These are phyloP conservation scores for Arabidopsis lyrata DNA, from an alignment of 441 rosid species.

Conservation along the genomic window DNA sequence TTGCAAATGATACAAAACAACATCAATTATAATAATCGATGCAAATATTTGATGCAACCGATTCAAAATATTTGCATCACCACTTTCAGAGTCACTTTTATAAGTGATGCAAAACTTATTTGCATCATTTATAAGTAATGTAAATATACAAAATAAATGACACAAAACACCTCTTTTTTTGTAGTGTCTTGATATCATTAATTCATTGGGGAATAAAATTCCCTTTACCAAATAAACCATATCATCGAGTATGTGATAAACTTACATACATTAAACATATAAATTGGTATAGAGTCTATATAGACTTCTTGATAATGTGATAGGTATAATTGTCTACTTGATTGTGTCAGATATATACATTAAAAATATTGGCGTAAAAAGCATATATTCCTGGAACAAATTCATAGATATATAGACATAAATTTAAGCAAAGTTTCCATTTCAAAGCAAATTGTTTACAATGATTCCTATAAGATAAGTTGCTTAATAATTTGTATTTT, in stretches of 20 bases:
- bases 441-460: background rate
- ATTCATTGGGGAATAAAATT: background rate
- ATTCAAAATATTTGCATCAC: no score
- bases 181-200: slow-evolving; percentile 5
- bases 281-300: background rate
- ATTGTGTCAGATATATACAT: background rate
- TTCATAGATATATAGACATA: background rate
- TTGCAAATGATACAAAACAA: no score
- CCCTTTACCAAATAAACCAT: background rate
- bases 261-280: background rate
- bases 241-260: background rate
- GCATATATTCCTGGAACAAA: background rate
- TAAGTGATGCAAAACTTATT: no score
- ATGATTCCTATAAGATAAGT: background rate
- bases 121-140: no score
- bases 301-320: background rate
- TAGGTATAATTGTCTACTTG: background rate
- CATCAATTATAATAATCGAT: no score
- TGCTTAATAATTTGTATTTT: background rate
- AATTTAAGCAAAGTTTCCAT: background rate
- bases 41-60: no score
- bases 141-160: no score
- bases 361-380: background rate
- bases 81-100: no score
- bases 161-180: no score